Evolutionary conservation across 805 yeast genomes (phyloP).

Genomic region (Brettanomyces naardenensis): DNA sequence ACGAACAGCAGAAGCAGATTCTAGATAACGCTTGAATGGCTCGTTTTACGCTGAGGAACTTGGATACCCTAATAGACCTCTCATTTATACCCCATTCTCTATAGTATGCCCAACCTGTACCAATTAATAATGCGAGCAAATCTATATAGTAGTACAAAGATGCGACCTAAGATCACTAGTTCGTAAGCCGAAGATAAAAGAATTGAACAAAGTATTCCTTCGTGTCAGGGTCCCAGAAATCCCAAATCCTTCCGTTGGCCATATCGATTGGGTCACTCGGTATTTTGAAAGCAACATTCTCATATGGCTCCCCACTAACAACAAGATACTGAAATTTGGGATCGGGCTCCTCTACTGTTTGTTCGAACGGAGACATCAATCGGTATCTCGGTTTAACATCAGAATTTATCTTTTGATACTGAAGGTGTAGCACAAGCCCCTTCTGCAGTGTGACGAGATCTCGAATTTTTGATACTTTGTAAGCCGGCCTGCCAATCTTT

Average conservation of each 20-base stretch:
- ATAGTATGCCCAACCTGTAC: too few species aligned
- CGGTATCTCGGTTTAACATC: constrained; percentile 57
- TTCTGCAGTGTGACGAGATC: constrained; percentile 47
- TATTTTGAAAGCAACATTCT: constrained; percentile 66
- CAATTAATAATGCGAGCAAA: too few species aligned
- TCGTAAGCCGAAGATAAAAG: constrained; percentile 41
- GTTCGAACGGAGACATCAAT: constrained; percentile 73
- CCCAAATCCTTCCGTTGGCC: constrained; percentile 44
- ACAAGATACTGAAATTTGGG: constrained; percentile 61
- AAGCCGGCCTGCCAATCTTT: constrained; percentile 70
- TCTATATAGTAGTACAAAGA: too few species aligned
- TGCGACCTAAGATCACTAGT: too few species aligned
- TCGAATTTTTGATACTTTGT: constrained; percentile 58
- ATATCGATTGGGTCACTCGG: constrained; percentile 50
- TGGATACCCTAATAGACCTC: too few species aligned
- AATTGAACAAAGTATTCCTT: constrained; percentile 66
- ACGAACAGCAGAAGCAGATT: constrained; percentile 6
- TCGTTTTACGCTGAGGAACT: too few species aligned
- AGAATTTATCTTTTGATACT: constrained; percentile 39
- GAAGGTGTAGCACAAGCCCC: constrained; percentile 62
- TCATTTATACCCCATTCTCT: too few species aligned
- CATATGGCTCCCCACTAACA: constrained; percentile 86
- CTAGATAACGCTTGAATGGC: too few species aligned
- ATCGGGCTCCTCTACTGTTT: constrained; percentile 35
- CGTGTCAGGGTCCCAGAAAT: constrained; percentile 66